Base-by-base conservation (phyloP, 352 stramenopile species). In the Pythium coloratum region DNA sequence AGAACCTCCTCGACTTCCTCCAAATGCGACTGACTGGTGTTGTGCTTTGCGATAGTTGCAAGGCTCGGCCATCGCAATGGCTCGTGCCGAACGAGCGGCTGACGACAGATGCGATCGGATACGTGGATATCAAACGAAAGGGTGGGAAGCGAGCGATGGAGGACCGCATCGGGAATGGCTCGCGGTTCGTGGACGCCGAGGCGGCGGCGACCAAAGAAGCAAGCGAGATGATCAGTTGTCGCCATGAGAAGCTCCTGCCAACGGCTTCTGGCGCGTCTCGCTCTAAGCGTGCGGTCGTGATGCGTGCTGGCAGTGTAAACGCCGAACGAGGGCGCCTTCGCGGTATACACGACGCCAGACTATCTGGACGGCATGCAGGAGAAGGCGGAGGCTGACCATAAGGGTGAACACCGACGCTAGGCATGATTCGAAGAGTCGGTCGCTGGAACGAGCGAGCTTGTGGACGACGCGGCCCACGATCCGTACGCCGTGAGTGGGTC, bases 1-100 rank as follows among this genome's bases (percentile, higher is more conserved):
- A 84, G 69, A 79, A 81, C 53, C 76, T 97, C 16, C 66, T 77
- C 34, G 80, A 97, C 54, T 98, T 97, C 64, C 69, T 97, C 34
- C 20, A 24, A 24, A 24, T 24, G 20, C 20, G 24, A 68, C 20
- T 42, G 10, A 30, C 3, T 56, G 28, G 49, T 3, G 1, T 26
- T 16, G 53, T 46, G 28, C 36, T 7, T 18, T 47, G 13, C 30
- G 55, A 14, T 40, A 20, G 40, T 3, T 54, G n/a, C 42, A 91
- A 56, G 93, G 87, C 59, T 59, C 75, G 20, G 20, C 20, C 20
- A 24, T 24, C 20, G 20, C 20, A 24, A 24, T 24, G 20, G 20
- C 20, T 24, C 20, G 20, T 24, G 20, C 20, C 20, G 20, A 24
- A 24, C 20, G 20, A 24, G 20, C 20, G 20, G 20, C 20, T 24